These are phyloP conservation scores for Knufia fluminis DNA, from an alignment of 2,329 filamentous ascomycete species.

Conservation along the genomic window DNA sequence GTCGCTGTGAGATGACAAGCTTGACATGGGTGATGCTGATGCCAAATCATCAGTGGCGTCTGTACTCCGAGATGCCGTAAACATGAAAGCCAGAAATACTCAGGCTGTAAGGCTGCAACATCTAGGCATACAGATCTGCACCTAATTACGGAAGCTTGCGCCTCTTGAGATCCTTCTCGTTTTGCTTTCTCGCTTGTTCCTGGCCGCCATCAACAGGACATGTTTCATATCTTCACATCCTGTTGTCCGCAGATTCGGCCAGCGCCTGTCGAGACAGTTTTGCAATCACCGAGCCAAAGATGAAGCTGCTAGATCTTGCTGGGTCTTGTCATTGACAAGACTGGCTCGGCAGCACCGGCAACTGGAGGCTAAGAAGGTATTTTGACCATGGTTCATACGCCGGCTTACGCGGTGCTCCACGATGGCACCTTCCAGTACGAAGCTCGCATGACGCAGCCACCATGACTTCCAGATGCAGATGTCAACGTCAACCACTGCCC, in stretches of 20 bases:
- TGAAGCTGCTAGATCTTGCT: too few species aligned
- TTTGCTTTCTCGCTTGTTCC: not conserved
- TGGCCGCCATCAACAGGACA: not conserved
- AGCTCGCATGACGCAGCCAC: not conserved
- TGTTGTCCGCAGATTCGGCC: too few species aligned
- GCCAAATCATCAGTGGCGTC: not conserved
- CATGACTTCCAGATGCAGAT: not conserved
- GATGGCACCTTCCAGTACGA: not conserved
- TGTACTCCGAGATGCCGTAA: not conserved
- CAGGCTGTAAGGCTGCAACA: not conserved
- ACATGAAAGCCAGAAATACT: not conserved
- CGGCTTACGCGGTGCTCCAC: not conserved
- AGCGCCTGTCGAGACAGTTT: not conserved
- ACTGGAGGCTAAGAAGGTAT: too few species aligned
- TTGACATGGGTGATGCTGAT: not conserved
- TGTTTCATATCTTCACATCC: too few species aligned
- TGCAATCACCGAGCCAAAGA: not conserved
- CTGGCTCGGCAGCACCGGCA: too few species aligned
- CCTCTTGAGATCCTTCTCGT: not conserved
- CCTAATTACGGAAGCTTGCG: not conserved
- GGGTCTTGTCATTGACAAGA: too few species aligned
- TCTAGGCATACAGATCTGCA: not conserved
- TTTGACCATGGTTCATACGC: too few species aligned
- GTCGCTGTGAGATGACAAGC: too few species aligned
- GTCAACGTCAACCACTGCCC: not conserved